phyloP scores from a whole-genome alignment of 2,329 filamentous ascomycete species.

The Aspergillus fijiensis region DNA sequence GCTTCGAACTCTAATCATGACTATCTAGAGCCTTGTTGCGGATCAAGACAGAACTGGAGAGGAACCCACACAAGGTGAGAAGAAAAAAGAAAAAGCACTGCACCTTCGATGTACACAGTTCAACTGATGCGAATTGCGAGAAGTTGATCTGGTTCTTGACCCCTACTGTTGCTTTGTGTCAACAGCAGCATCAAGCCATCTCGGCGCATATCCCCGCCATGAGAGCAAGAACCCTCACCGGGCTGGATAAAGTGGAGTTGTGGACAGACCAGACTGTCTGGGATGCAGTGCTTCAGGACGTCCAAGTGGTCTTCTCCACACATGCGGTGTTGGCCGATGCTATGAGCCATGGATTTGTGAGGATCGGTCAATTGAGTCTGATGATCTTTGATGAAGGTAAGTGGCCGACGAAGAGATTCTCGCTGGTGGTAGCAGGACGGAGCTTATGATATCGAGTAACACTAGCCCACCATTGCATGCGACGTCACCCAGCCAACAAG shows the following conservation, averaged over 20 bases:
- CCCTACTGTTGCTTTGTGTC: constrained; percentile 66
- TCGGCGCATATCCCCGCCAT: constrained; percentile 57
- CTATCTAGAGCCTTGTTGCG: constrained; percentile 62
- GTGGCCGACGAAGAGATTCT: not conserved
- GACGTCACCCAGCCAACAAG: constrained; percentile 62
- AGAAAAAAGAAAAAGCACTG: not conserved
- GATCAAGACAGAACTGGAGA: constrained; percentile 64
- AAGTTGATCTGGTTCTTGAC: constrained; percentile 69
- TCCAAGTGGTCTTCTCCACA: constrained; percentile 75
- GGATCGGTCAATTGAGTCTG: constrained; percentile 62
- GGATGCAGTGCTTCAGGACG: constrained; percentile 63
- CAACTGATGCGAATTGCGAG: not conserved
- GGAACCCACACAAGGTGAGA: constrained; percentile 54
- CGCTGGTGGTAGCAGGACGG: not conserved
- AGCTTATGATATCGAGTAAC: not conserved
- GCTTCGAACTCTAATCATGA: constrained; percentile 3
- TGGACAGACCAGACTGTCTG: constrained; percentile 70
- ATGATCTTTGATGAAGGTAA: constrained; percentile 82
- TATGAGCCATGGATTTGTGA: constrained; percentile 71
- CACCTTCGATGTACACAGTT: not conserved
- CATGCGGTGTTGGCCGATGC: constrained; percentile 73
- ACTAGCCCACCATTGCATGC: constrained; percentile 69
- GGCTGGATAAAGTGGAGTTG: constrained; percentile 67
- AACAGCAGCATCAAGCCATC: constrained; percentile 65
- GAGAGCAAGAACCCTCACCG: constrained; percentile 63